Evolutionary conservation across 176 grass and related monocot species (phyloP), one percentile per base, ranked within the genome.

Genomic region (Oryza nivara): DNA sequence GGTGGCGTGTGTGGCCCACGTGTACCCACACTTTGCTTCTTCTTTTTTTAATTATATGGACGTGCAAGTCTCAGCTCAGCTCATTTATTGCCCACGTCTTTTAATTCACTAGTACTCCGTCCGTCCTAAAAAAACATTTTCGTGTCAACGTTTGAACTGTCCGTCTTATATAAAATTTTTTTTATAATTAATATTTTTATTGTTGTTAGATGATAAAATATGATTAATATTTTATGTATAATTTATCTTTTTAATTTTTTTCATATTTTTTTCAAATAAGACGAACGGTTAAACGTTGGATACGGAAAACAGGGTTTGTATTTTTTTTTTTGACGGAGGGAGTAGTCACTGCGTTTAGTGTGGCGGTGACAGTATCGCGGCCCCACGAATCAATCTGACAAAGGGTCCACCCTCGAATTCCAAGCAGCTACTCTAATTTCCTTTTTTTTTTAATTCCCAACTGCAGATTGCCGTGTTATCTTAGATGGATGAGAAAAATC

Each of bases 371-470:
- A 80, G 60, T 67, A 15, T 19, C 3, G 0, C 46, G 80, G 30
- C 12, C 61, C 89, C 75, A 82, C 25, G 9, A 47, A 16, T 67
- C 88, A 86, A 83, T 75, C 81, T 36, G 36, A 84, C 81, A 74
- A 45, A 35, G 14, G 36, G 2, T 9, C 25, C 35, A 28, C 56
- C 77, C 77, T 73, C 20, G 58, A 78, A 60, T 76, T 14, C 34
- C 48, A 41, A 8, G 40, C 7, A 8, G 40, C 0, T 26, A 26
- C 26, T 26, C 26, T 26, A 26, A 26, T 26, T 26, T 26, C 1
- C 26, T 26, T 26, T 26, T 38, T 38, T 38, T 38, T 23, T 47
- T 32, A 32, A 25, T 56, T 47, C 65, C 47, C 45, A 75, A 45
- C 23, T 46, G 35, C 75, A 38, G 0, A 67, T 74, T 89, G 82